Conservation (phyloP, 2,329 filamentous ascomycete genomes). For the Nannizziopsis barbatae region DNA sequence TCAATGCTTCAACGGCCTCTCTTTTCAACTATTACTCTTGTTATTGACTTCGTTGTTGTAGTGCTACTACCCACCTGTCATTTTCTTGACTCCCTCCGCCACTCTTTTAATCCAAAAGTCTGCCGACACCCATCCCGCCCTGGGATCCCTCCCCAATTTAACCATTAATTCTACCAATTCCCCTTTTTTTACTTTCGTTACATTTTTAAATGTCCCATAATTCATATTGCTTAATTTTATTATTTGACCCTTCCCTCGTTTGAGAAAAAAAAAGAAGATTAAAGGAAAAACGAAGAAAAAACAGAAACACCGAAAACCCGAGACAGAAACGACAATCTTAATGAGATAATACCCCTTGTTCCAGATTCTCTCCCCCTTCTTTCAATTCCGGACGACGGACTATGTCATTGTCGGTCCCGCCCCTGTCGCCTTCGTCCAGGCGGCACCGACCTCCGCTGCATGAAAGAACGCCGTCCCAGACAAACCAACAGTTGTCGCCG, state of each 20-base stretch:
- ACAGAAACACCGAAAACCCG: too few relatives aligned
- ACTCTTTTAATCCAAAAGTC: neutral
- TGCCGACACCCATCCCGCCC: too few relatives aligned
- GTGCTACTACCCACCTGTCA: too few relatives aligned
- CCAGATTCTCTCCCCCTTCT: conserved; percentile 16
- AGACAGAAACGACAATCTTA: conserved; percentile 16
- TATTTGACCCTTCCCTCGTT: conserved; percentile 8
- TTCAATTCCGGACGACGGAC: conserved; percentile 11
- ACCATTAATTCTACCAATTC: too few relatives aligned
- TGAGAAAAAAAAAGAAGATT: too few relatives aligned
- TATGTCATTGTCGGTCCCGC: conserved; percentile 24
- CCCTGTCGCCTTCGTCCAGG: conserved; percentile 23
- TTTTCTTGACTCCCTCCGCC: too few relatives aligned
- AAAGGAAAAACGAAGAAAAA: too few relatives aligned
- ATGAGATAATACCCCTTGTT: conserved; percentile 17
- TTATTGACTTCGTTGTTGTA: too few relatives aligned
- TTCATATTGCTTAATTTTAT: conserved; percentile 11
- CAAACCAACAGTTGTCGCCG: conserved; percentile 31
- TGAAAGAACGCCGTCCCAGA: conserved; percentile 37
- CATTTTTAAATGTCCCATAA: neutral
- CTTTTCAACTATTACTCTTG: neutral
- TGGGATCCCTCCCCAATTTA: too few relatives aligned
- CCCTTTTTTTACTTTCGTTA: neutral
- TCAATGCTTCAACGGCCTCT: neutral
- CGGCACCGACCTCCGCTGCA: conserved; percentile 32